Conservation (phyloP, 495 filamentous ascomycete genomes). For the Peziza echinospora region DNA sequence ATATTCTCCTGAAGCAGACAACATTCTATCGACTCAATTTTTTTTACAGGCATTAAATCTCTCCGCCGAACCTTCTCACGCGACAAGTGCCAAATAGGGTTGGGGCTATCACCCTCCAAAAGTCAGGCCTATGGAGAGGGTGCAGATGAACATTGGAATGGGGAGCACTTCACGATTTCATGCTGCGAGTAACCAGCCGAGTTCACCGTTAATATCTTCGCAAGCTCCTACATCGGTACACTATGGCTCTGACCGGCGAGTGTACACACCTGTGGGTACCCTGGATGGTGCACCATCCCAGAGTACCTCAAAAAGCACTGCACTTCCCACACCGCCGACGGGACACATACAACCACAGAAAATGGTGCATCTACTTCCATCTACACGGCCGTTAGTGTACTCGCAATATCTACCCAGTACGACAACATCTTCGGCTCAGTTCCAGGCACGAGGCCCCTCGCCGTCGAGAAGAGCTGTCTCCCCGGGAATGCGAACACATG, state of each 20-base stretch:
- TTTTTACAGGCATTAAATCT: no score
- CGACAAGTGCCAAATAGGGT: no score
- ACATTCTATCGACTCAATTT: no score
- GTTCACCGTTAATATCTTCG: no score
- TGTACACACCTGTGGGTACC: not conserved
- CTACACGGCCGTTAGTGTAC: no score
- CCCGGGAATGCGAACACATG: not conserved
- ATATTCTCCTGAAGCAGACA: no score
- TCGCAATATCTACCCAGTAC: no score
- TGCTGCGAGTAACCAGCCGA: not conserved
- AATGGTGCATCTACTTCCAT: not conserved
- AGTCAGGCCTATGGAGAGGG: not conserved
- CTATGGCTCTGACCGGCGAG: not conserved
- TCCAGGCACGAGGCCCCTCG: not conserved
- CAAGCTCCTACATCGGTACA: not conserved
- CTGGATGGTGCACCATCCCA: not conserved
- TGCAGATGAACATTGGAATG: not conserved
- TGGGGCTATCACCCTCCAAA: no score
- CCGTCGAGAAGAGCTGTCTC: not conserved
- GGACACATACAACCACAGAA: not conserved
- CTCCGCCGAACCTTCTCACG: no score
- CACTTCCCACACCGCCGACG: not conserved
- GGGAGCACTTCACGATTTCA: not conserved
- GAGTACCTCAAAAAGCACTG: not conserved
- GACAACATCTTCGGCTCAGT: no score